Evolutionary conservation across 192 early-diverging fungal genomes (phyloP).

Genomic region (Piromyces finnis): DNA sequence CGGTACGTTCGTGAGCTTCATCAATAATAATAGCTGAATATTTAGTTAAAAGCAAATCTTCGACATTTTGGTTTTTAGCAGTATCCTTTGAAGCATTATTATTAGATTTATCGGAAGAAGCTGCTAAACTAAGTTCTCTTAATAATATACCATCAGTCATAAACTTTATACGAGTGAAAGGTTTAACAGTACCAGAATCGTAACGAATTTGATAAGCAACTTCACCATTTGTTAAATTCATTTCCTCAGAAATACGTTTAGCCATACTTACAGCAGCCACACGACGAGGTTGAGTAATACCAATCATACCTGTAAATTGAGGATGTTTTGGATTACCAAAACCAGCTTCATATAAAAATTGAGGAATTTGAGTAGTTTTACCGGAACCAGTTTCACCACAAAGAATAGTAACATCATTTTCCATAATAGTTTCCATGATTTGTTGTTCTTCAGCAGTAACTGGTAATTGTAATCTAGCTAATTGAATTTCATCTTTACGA

Average conservation of each 20-base stretch:
- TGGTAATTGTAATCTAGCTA: conserved; percentile 62
- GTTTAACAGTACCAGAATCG: conserved; percentile 51
- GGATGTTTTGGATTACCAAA: conserved; percentile 66
- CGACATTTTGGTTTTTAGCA: conserved; percentile 8
- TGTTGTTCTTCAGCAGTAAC: conserved; percentile 87
- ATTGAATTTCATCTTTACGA: conserved; percentile 53
- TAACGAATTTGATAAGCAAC: conserved; percentile 66
- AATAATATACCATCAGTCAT: conserved; percentile 99
- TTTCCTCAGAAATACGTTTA: conserved; percentile 78
- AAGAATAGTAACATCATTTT: conserved; percentile 75
- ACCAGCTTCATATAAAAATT: conserved; percentile 96
- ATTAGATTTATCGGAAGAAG: background rate
- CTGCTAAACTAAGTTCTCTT: conserved; percentile 49
- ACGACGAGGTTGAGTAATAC: conserved; percentile 93
- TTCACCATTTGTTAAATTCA: conserved; percentile 42
- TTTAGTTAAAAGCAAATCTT: conserved; percentile 70
- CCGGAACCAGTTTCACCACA: conserved; percentile 96
- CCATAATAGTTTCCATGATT: conserved; percentile 89
- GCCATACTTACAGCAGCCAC: conserved; percentile 97
- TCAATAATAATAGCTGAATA: conserved; percentile 96
- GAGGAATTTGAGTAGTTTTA: conserved; percentile 93
- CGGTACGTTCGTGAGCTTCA: conserved; percentile 94
- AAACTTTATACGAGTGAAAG: conserved; percentile 81
- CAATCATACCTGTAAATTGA: conserved; percentile 68
- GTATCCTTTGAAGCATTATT: background rate